Evolutionary conservation across 2,329 filamentous ascomycete genomes (phyloP).

Genomic region (Phoma sp.): DNA sequence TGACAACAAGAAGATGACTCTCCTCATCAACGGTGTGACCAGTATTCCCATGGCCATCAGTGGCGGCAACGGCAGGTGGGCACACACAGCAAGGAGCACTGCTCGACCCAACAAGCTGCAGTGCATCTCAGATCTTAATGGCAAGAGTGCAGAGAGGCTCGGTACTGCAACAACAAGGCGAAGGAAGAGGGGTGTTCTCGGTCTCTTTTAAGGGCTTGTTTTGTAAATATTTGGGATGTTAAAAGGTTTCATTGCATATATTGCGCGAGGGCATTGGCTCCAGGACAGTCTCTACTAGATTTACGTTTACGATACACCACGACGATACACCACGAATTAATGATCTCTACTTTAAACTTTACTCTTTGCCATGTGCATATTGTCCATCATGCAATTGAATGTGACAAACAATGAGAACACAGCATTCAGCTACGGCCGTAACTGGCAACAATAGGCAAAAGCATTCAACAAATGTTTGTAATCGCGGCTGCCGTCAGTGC

Average conservation of each 20-base stretch:
- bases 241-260: neutral
- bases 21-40: conserved; percentile 37
- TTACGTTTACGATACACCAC: too few species aligned
- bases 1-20: conserved; percentile 36
- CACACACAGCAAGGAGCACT: conserved; percentile 31
- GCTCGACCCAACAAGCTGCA: conserved; percentile 40
- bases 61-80: conserved; percentile 37
- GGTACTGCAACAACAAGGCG: conserved; percentile 26
- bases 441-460: too few species aligned
- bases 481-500: too few species aligned
- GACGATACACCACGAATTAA: neutral
- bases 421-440: too few species aligned
- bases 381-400: neutral
- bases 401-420: too few species aligned
- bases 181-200: conserved; percentile 1
- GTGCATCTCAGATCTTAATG: conserved; percentile 35
- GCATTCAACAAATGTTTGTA: too few species aligned
- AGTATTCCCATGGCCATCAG: conserved; percentile 32
- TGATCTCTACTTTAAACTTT: neutral
- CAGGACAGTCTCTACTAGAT: neutral
- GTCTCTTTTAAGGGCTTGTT: neutral
- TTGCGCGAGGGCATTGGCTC: neutral
- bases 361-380: neutral
- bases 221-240: neutral
- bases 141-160: conserved; percentile 31